Base-by-base conservation (phyloP, 257 asterid species). In the Cruciata laevipes region DNA sequence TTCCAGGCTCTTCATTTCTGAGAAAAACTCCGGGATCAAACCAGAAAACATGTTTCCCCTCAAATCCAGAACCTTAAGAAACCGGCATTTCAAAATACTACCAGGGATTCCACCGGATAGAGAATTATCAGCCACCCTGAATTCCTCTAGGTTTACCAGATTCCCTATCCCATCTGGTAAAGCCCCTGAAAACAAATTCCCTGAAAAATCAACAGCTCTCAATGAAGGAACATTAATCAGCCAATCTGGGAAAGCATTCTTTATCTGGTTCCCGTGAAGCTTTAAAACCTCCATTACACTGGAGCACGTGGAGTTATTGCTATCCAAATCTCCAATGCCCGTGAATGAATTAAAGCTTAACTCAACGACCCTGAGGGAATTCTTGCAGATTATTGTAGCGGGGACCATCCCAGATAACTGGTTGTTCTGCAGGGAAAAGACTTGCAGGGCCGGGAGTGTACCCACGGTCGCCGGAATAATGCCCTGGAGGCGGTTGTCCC, bases 241-340 rank as follows among this genome's bases (percentile, higher is more conserved):
- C 73, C 83, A 67, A 16, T 24, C 70, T 4, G 95, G 97, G 75
- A 87, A 82, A 69, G 75, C 80, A 35, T 83, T 86, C 63, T 72
- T 77, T 68, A 90, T 90, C 78, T 79, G 86, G 82, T 90, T 90
- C 86, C 73, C 89, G 85, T 86, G 91, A 83, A 90, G 84, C 73
- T 83, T 84, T 11, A 90, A 72, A 38, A 75, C 87, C 73, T 90
- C 86, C 44, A 83, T 56, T 24, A 74, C 81, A 68, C 94, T 81
- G 3, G 65, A 77, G 70, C 89, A 85, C 52, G 3, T 69, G 40
- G 80, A 65, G 10, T 76, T 67, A 12, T 75, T 82, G 67, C 49
- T 58, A 59, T 66, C 63, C 59, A 66, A 25, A 33, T 27, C 40
- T 38, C 63, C 85, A 57, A 90, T 73, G 33, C 95, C 86, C 90